Conservation (phyloP, 768 basidiomycete genomes). For the Tricholoma saponaceum region DNA sequence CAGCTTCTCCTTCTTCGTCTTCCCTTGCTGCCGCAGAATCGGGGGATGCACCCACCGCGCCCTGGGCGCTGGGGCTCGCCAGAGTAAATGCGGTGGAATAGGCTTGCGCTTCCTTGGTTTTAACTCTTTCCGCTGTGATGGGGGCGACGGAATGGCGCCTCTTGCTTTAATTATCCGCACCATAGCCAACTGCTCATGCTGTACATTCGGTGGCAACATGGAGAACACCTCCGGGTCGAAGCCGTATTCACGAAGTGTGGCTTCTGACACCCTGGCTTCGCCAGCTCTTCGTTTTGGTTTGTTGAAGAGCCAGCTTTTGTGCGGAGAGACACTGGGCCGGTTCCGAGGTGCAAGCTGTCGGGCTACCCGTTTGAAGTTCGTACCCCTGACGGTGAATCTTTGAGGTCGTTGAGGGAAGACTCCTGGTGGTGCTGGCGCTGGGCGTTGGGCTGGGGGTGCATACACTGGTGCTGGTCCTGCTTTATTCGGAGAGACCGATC, state of each 20-base stretch:
- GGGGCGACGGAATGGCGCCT: constrained; percentile 35
- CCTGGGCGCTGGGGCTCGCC: constrained; percentile 49
- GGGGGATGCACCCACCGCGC: constrained; percentile 49
- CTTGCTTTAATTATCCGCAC: constrained; percentile 46
- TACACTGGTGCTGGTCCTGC: constrained; percentile 4
- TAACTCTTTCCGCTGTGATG: constrained; percentile 45
- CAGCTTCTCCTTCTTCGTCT: constrained; percentile 51
- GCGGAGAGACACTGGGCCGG: constrained; percentile 33
- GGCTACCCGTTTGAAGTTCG: constrained; percentile 55
- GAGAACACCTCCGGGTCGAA: constrained; percentile 75
- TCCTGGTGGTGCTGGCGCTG: constrained; percentile 17
- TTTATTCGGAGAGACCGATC: constrained; percentile 45
- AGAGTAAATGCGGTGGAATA: constrained; percentile 36
- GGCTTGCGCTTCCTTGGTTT: constrained; percentile 45
- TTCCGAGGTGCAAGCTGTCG: constrained; percentile 58
- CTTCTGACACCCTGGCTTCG: constrained; percentile 43
- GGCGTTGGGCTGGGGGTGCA: constrained; percentile 6
- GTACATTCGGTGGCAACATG: constrained; percentile 58
- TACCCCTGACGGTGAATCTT: constrained; percentile 27
- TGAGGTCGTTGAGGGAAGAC: constrained; percentile 29
- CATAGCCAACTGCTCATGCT: constrained; percentile 69
- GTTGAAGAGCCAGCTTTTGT: constrained; percentile 27
- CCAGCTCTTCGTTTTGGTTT: constrained; percentile 25
- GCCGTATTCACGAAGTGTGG: constrained; percentile 57
- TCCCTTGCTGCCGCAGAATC: constrained; percentile 54